These are phyloP conservation scores for Aaosphaeria pasadenensis DNA, from an alignment of 2,329 filamentous ascomycete species.

Conservation along the genomic window DNA sequence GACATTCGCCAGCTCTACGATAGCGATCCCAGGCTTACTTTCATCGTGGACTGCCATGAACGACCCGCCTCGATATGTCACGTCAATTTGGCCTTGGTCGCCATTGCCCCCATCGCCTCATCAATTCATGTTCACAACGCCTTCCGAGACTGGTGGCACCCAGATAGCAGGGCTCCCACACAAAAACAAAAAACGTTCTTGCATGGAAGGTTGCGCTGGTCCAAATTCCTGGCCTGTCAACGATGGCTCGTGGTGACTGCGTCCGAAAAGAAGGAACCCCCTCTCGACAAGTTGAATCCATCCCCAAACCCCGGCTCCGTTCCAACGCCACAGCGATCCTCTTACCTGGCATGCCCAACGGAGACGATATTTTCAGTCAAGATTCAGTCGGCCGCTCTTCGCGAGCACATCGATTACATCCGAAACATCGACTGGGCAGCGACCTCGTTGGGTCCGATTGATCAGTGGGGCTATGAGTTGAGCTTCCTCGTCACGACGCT, in stretches of 20 bases:
- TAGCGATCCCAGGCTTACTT: slow-evolving; percentile 11
- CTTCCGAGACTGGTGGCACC: slow-evolving; percentile 13
- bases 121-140: slow-evolving; percentile 6
- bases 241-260: not conserved
- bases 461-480: slow-evolving; percentile 8
- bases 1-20: slow-evolving; percentile 10
- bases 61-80: slow-evolving; percentile 4
- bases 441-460: slow-evolving; percentile 10
- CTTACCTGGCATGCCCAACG: no score
- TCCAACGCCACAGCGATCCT: not conserved
- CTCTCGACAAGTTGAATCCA: not conserved
- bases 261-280: not conserved
- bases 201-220: slow-evolving; percentile 3
- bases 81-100: slow-evolving; percentile 7
- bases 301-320: not conserved
- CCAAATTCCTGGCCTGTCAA: not conserved
- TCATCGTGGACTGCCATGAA: slow-evolving; percentile 8
- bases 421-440: slow-evolving; percentile 7
- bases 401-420: slow-evolving; percentile 3
- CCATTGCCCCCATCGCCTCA: not conserved
- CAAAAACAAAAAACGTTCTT: slow-evolving; percentile 5
- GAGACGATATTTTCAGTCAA: not conserved
- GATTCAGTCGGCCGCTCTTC: not conserved
- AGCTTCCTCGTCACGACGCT: slow-evolving; percentile 7
- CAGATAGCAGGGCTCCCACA: slow-evolving; percentile 4